phyloP scores from a whole-genome alignment of 768 basidiomycete genomes.

The Hortiboletus campestris region DNA sequence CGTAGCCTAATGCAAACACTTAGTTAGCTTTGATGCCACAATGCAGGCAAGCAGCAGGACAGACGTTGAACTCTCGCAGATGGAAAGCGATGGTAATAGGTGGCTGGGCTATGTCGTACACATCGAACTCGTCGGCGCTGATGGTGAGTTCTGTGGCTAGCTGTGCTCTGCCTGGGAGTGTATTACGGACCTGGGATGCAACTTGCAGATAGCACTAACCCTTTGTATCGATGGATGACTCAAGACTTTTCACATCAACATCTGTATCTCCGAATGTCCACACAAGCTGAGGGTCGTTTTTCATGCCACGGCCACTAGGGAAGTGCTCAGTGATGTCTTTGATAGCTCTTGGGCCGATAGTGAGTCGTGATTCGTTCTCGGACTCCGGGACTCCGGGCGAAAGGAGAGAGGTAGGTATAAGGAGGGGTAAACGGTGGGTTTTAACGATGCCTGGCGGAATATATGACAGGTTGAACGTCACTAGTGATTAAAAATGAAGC shows the following conservation, averaged over 20 bases:
- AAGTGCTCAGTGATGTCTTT: conserved; percentile 84
- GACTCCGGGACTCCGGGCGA: conserved; percentile 65
- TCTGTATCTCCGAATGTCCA: conserved; percentile 77
- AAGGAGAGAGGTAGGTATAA: conserved; percentile 55
- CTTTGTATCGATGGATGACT: conserved; percentile 62
- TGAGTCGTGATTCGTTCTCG: conserved; percentile 59
- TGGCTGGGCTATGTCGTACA: conserved; percentile 60
- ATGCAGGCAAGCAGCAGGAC: background rate
- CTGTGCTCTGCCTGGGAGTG: conserved; percentile 50
- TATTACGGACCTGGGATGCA: background rate
- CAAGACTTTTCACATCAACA: conserved; percentile 65
- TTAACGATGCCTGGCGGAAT: conserved; percentile 64
- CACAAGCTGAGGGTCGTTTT: conserved; percentile 73
- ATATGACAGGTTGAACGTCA: conserved; percentile 10
- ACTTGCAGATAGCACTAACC: conserved; percentile 37
- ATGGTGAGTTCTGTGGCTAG: conserved; percentile 76
- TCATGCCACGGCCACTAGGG: conserved; percentile 56
- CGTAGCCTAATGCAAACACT: conserved; percentile 56
- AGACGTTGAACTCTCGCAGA: conserved; percentile 80
- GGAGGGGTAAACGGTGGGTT: conserved; percentile 71
- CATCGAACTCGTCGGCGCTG: conserved; percentile 77
- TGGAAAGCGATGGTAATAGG: conserved; percentile 77
- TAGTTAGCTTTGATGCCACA: background rate
- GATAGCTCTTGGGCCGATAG: conserved; percentile 69
- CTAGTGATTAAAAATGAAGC: conserved; percentile 3